Evolutionary conservation across 2,329 filamentous ascomycete genomes (phyloP).

Genomic region (Diplocarpon rosae): DNA sequence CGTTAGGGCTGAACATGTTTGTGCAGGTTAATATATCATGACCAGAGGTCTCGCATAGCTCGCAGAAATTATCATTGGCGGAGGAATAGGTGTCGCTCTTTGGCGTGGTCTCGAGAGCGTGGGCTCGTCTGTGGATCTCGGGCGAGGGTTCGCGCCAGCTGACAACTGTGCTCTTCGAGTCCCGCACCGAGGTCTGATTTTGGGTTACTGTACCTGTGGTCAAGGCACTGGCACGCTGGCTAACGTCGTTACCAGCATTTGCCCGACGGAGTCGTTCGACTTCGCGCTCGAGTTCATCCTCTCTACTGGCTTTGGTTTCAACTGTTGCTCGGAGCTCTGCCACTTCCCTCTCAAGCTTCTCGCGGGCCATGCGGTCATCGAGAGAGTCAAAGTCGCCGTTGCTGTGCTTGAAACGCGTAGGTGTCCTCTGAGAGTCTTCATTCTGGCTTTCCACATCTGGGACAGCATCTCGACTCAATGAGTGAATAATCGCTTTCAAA

Average conservation of each 20-base stretch:
- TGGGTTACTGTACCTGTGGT: constrained; percentile 31
- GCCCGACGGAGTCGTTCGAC: constrained; percentile 52
- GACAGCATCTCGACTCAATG: constrained; percentile 66
- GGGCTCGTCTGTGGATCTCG: constrained; percentile 35
- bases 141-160: constrained; percentile 41
- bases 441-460: constrained; percentile 19
- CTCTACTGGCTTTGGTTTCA: constrained; percentile 60
- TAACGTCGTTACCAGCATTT: constrained; percentile 26
- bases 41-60: constrained; percentile 85
- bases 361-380: constrained; percentile 47
- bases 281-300: constrained; percentile 80
- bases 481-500: constrained; percentile 95
- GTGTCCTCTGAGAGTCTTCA: constrained; percentile 24
- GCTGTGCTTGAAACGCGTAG: constrained; percentile 18
- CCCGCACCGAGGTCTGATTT: constrained; percentile 48
- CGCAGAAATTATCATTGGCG: constrained; percentile 62
- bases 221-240: constrained; percentile 41
- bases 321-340: constrained; percentile 63
- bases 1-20: constrained; percentile 56
- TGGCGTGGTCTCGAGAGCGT: constrained; percentile 55
- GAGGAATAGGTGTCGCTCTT: constrained; percentile 61
- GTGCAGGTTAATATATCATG: constrained; percentile 93
- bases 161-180: constrained; percentile 56
- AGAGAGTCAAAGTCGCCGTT: constrained; percentile 40
- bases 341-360: constrained; percentile 71